These are phyloP conservation scores for Rhodotorula toruloides DNA, from an alignment of 768 basidiomycete genomes.

Conservation along the genomic window DNA sequence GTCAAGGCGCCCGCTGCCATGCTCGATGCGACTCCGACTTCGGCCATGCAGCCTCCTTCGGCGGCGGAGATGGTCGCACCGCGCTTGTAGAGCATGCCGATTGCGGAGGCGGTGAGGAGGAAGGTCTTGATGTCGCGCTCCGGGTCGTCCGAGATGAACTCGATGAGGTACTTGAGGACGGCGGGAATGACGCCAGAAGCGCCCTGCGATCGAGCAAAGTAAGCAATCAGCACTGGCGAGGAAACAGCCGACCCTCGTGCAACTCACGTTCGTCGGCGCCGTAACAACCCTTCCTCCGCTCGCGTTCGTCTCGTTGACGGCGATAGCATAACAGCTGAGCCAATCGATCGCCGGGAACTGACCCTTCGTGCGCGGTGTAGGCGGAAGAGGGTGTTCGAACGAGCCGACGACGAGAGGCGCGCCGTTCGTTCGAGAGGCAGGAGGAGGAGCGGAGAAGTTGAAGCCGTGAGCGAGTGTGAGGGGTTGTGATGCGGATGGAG, in stretches of 20 bases:
- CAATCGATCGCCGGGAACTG: conserved; percentile 91
- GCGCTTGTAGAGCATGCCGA: conserved; percentile 94
- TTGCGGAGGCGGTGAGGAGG: conserved; percentile 68
- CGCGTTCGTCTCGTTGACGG: conserved; percentile 92
- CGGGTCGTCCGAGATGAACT: conserved; percentile 86
- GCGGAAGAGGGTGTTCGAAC: conserved; percentile 32
- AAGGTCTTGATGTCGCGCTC: conserved; percentile 85
- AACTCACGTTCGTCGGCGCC: conserved; percentile 51
- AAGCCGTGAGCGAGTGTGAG: conserved; percentile 2
- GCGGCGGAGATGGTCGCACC: conserved; percentile 96
- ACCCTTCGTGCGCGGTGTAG: conserved; percentile 54
- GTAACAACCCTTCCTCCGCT: conserved; percentile 90
- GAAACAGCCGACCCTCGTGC: background rate
- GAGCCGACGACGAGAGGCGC: conserved; percentile 25
- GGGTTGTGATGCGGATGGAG: background rate
- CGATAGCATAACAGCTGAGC: conserved; percentile 73
- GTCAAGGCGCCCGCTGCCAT: conserved; percentile 94
- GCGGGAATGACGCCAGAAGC: conserved; percentile 82
- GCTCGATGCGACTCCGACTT: conserved; percentile 94
- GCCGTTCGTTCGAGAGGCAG: background rate
- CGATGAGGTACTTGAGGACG: conserved; percentile 55
- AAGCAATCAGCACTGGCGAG: background rate
- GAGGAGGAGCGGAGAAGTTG: background rate
- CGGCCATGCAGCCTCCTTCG: conserved; percentile 85
- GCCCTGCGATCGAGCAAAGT: conserved; percentile 54